A percentile compares a stretch with the other conserved stretches of the same genome.
Evolutionary conservation across 768 basidiomycete species (phyloP).

Genomic region (Phylloporus rhodoxanthus): DNA sequence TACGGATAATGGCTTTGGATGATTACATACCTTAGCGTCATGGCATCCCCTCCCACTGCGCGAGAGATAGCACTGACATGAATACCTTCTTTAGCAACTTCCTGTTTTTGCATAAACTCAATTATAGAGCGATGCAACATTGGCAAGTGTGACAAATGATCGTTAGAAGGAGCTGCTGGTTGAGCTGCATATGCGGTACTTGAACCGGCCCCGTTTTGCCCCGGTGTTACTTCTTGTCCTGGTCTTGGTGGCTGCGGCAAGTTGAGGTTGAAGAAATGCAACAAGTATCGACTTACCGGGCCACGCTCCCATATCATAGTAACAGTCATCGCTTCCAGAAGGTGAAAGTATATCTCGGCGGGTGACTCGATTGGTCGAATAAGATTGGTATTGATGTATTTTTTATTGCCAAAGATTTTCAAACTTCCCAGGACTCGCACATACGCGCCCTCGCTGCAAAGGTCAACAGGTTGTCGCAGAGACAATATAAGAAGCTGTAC

Average conservation of each 20-base stretch:
- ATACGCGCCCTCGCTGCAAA: constrained; percentile 62
- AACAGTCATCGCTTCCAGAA: constrained; percentile 67
- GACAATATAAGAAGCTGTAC: constrained; percentile 13
- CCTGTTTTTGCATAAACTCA: constrained; percentile 49
- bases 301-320: constrained; percentile 64
- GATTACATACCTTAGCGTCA: constrained; percentile 52
- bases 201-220: constrained; percentile 10
- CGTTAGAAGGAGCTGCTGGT: constrained; percentile 29
- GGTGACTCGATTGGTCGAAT: constrained; percentile 64
- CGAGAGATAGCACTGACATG: constrained; percentile 70
- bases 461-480: background rate
- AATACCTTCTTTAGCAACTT: constrained; percentile 56
- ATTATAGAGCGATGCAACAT: constrained; percentile 59
- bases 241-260: constrained; percentile 30
- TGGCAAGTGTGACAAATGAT: constrained; percentile 53
- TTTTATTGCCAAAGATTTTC: constrained; percentile 75
- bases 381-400: constrained; percentile 74
- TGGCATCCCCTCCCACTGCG: constrained; percentile 51
- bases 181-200: constrained; percentile 41
- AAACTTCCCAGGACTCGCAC: constrained; percentile 77
- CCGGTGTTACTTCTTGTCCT: constrained; percentile 17
- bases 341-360: constrained; percentile 79
- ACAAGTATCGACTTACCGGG: constrained; percentile 39
- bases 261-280: background rate
- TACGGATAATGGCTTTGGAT: background rate